Base-by-base conservation (phyloP, 169 alveolate genomes). In the Pseudocohnilembus persalinus region DNA sequence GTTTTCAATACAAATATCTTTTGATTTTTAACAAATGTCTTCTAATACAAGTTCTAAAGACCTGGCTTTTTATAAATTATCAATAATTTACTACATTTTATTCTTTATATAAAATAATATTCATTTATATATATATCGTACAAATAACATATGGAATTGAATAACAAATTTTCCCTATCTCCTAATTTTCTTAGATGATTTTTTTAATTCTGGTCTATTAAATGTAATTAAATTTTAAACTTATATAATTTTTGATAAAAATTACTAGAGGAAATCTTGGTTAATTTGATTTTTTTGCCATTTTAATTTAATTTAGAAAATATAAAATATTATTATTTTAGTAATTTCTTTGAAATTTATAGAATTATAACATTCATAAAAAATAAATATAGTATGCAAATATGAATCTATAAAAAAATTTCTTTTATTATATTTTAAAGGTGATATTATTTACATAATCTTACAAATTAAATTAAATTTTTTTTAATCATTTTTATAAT, bases 141-240 rank as follows among this genome's bases (percentile, higher is more conserved):
- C 84, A 79, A 35, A 79, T 29, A n/a, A 79, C 64, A 64, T 79
- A 79, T 49, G 84, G 84, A 16, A 79, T 79, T 28, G 84, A 34
- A 20, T 79, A 29, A 31, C 84, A 79, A 28, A 79, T 79, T 79
- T 79, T 79, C 1, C 84, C 84, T 29, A 79, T 79, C n/a, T 79
- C 84, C 29, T 79, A 79, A 63, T 79, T 79, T 63, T 79, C 84
- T 29, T 79, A 64, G 63, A 79, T 73, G 4, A 79, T 79, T 79
- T 79, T 79, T 79, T 79, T 79, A 32, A 79, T 79, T 63, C 76
- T 79, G 15, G 84, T 73, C 84, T 79, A 79, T n/a, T 63, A 49
- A 11, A 49, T 49, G 20, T 11, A 49, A 11, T 49, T 49, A 11
- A 11, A 11, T 11, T 11, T 11, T 49, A 11, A 49, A 49, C 20